These are phyloP conservation scores for Rhizopogon rudus DNA, from an alignment of 768 basidiomycete species.

Conservation along the genomic window DNA sequence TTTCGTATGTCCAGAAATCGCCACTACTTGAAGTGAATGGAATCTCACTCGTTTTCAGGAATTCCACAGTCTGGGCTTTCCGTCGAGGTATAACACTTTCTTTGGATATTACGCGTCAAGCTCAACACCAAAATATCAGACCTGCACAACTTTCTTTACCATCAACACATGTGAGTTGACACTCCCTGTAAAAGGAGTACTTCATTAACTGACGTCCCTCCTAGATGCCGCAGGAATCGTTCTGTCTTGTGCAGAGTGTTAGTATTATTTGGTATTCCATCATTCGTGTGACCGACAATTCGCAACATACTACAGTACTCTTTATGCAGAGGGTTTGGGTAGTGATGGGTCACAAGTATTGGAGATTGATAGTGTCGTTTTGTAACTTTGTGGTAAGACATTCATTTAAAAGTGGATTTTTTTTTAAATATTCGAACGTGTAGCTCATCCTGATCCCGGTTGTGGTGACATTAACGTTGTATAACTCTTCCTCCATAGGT, in stretches of 20 bases:
- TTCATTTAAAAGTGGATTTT: neutral
- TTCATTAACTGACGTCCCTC: no score
- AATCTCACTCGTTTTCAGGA: neutral
- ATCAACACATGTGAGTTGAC: neutral
- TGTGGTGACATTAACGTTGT: neutral
- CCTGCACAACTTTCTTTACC: neutral
- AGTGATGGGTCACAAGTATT: neutral
- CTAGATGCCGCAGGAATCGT: no score
- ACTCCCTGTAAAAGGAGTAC: no score
- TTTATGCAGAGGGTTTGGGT: neutral
- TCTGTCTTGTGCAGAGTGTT: neutral
- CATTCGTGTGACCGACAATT: neutral
- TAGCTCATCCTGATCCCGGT: neutral
- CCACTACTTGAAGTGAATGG: neutral
- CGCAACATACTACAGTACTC: neutral
- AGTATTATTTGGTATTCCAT: neutral
- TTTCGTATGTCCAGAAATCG: neutral
- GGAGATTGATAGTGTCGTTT: neutral
- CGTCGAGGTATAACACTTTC: neutral
- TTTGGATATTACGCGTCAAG: neutral
- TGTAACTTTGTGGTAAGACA: neutral
- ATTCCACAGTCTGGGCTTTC: neutral
- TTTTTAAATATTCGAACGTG: neutral
- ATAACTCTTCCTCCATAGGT: neutral
- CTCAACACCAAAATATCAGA: neutral